Conservation (phyloP, 306 rosid species). For the Castanea sativa region DNA sequence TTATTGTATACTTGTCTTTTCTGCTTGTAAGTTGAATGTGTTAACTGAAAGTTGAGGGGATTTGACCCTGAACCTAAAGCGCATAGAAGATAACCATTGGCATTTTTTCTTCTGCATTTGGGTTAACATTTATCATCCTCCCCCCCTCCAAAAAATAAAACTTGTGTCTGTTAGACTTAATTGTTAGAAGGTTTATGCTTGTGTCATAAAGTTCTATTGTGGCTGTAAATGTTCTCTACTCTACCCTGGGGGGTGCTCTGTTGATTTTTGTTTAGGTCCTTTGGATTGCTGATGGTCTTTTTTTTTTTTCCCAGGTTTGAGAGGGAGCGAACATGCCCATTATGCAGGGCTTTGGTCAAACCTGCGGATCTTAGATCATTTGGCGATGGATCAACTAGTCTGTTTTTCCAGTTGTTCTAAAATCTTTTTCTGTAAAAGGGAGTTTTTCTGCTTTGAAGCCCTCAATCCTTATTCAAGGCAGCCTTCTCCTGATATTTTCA, state of each 20-base stretch:
- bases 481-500: slow-evolving; percentile 43
- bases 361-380: slow-evolving; percentile 93
- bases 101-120: background rate
- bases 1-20: background rate
- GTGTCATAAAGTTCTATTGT: background rate
- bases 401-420: slow-evolving; percentile 89
- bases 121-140: too few relatives aligned
- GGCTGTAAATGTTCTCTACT: background rate
- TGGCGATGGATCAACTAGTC: slow-evolving; percentile 93
- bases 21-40: too few relatives aligned
- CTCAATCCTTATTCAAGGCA: slow-evolving; percentile 29
- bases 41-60: too few relatives aligned
- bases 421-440: slow-evolving; percentile 29
- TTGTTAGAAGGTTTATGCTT: background rate
- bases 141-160: background rate
- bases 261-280: background rate
- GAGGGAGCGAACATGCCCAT: slow-evolving; percentile 94
- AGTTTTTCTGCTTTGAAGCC: slow-evolving; percentile 57
- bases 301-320: slow-evolving; percentile 67
- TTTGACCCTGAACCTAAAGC: too few relatives aligned
- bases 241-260: background rate
- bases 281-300: slow-evolving; percentile 14
- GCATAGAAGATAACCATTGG: too few relatives aligned
- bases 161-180: background rate
- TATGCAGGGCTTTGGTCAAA: slow-evolving; percentile 97